Conservation (phyloP, 106 monocot species). For the Dioscorea dumetorum region DNA sequence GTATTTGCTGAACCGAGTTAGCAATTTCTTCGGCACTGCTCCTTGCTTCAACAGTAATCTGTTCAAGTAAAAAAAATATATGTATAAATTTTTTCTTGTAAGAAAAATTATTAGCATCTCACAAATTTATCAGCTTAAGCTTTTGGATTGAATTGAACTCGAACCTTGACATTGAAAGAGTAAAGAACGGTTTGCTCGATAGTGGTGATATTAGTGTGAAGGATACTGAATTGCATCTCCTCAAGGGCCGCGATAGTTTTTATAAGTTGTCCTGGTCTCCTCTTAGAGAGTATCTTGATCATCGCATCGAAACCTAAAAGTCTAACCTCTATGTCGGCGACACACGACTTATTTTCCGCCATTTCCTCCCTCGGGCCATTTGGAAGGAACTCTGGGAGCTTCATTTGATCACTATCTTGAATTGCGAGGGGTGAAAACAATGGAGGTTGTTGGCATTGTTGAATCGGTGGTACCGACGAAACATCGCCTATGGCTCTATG, state of each 20-base stretch:
- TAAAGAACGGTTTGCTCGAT: conserved; percentile 90
- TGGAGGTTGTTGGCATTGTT: conserved; percentile 1
- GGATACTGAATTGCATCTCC: conserved; percentile 66
- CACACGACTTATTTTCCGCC: conserved; percentile 63
- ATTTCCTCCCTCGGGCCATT: conserved; percentile 40
- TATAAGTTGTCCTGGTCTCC: conserved; percentile 61
- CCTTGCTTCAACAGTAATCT: conserved; percentile 51
- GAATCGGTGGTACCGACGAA: not conserved
- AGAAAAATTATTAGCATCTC: no score
- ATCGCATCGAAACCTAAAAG: conserved; percentile 51
- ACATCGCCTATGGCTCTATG: conserved; percentile 7
- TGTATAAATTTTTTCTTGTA: not conserved
- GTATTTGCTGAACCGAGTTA: conserved; percentile 77
- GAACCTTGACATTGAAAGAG: conserved; percentile 87
- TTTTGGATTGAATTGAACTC: not conserved
- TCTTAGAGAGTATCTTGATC: conserved; percentile 70
- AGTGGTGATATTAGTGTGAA: conserved; percentile 83
- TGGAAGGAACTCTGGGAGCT: conserved; percentile 11
- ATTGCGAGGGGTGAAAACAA: conserved; percentile 14
- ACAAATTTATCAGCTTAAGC: no score
- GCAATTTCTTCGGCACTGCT: conserved; percentile 79
- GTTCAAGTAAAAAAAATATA: not conserved
- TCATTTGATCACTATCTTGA: conserved; percentile 15
- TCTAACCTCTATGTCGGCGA: conserved; percentile 75
- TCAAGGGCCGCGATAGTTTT: conserved; percentile 70